A percentile compares a stretch with the other conserved stretches of the same genome.
phyloP scores from a whole-genome alignment of 2,329 filamentous ascomycete genomes.

The Alternaria sp. region DNA sequence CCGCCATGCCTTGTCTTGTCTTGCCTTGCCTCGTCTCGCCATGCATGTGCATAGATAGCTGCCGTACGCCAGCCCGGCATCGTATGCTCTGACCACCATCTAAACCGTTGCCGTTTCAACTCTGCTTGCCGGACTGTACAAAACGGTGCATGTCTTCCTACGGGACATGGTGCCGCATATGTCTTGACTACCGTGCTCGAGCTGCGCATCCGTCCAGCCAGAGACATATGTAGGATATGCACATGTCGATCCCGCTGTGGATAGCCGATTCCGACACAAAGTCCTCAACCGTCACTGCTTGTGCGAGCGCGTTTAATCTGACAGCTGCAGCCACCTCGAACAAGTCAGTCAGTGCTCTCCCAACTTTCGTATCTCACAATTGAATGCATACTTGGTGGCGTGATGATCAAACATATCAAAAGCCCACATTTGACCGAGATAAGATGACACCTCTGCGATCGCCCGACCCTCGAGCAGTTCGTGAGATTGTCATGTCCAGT shows the following conservation, averaged over 20 bases:
- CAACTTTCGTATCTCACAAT: neutral
- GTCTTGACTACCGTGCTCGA: slow-evolving; percentile 1
- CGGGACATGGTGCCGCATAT: neutral
- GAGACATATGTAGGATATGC: slow-evolving; percentile 1
- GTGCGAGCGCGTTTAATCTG: slow-evolving; percentile 7
- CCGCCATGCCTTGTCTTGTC: neutral
- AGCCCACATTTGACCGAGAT: slow-evolving; percentile 15
- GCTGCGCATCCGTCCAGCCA: slow-evolving; percentile 6
- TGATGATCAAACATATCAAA: neutral
- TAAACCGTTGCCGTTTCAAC: slow-evolving; percentile 10
- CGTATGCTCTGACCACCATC: slow-evolving; percentile 10
- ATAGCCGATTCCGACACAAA: slow-evolving; percentile 6
- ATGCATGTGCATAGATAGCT: slow-evolving; percentile 19
- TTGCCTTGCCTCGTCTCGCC: slow-evolving; percentile 2
- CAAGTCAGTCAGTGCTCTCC: slow-evolving; percentile 1
- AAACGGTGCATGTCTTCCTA: slow-evolving; percentile 5
- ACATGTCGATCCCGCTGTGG: slow-evolving; percentile 14
- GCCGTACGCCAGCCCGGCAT: neutral
- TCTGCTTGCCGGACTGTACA: slow-evolving; percentile 2
- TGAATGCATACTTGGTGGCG: neutral
- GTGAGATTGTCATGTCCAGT: slow-evolving; percentile 11
- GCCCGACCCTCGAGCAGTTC: slow-evolving; percentile 23
- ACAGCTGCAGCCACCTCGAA: slow-evolving; percentile 9
- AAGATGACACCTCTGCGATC: slow-evolving; percentile 15
- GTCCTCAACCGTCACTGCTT: slow-evolving; percentile 4